A percentile compares a stretch with the other conserved stretches of the same genome.
Evolutionary conservation across 2,329 filamentous ascomycete species (phyloP).

Genomic region (Diatrype stigma): DNA sequence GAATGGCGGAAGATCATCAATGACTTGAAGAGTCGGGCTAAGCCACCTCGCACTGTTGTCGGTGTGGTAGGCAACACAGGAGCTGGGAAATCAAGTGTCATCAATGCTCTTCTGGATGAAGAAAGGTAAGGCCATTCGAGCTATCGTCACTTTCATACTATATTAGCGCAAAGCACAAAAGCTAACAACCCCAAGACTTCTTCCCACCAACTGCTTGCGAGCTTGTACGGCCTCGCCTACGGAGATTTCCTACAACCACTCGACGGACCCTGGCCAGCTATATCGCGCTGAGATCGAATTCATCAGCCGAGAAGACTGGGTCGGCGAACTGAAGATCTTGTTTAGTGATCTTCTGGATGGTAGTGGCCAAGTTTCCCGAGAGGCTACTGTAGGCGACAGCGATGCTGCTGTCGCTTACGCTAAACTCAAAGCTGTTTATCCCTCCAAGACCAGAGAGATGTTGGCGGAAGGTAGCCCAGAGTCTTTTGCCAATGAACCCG

Average conservation of each 20-base stretch:
- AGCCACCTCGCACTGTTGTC: constrained; percentile 39
- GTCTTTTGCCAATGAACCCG: constrained; percentile 16
- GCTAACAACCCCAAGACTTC: background rate
- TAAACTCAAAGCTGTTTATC: constrained; percentile 26
- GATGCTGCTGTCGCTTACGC: constrained; percentile 24
- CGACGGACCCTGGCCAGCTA: constrained; percentile 17
- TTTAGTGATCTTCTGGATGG: constrained; percentile 18
- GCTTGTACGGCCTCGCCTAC: constrained; percentile 24
- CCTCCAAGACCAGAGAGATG: constrained; percentile 22
- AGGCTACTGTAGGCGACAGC: constrained; percentile 15
- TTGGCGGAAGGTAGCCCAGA: constrained; percentile 16
- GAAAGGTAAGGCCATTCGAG: constrained; percentile 38
- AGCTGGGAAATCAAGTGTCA: constrained; percentile 57
- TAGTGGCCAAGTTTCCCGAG: constrained; percentile 18
- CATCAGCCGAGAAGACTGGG: constrained; percentile 20
- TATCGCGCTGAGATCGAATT: constrained; percentile 27
- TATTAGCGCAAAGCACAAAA: background rate
- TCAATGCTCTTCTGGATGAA: constrained; percentile 61
- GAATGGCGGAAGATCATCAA: constrained; percentile 38
- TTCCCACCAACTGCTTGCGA: constrained; percentile 17
- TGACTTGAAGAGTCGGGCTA: constrained; percentile 34
- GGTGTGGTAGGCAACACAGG: constrained; percentile 60
- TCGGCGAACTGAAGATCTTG: constrained; percentile 18
- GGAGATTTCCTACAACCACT: constrained; percentile 25
- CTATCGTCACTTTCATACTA: background rate